phyloP scores from a whole-genome alignment of 2,329 filamentous ascomycete species.

The Rhinocladiella similis region DNA sequence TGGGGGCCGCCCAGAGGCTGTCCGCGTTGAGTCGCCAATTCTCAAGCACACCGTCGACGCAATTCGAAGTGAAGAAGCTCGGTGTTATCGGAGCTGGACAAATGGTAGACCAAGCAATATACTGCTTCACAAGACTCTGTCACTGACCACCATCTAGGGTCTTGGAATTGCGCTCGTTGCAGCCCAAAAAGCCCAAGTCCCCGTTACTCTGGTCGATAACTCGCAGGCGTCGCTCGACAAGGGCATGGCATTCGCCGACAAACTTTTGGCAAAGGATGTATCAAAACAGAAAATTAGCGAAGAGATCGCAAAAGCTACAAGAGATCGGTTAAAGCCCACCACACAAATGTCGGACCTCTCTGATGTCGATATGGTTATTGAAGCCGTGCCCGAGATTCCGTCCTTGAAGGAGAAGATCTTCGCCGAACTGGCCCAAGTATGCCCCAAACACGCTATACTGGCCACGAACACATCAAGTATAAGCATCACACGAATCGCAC shows the following conservation, averaged over 20 bases:
- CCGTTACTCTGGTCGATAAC: conserved; percentile 81
- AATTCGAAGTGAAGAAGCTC: conserved; percentile 76
- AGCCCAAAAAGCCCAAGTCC: conserved; percentile 77
- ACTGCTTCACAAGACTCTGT: not conserved
- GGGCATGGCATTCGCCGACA: conserved; percentile 91
- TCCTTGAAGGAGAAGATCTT: conserved; percentile 88
- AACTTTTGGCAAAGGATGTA: conserved; percentile 90
- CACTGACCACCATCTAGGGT: conserved; percentile 58
- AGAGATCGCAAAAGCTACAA: conserved; percentile 72
- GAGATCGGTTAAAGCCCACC: conserved; percentile 67
- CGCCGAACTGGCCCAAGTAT: conserved; percentile 74
- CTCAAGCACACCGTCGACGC: conserved; percentile 63
- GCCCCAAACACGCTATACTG: conserved; percentile 80
- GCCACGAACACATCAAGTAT: conserved; percentile 99
- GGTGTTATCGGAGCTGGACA: conserved; percentile 94
- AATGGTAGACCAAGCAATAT: conserved; percentile 65
- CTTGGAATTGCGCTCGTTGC: conserved; percentile 94
- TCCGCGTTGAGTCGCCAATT: conserved; percentile 55
- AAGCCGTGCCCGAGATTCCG: conserved; percentile 92
- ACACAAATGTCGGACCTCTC: conserved; percentile 75
- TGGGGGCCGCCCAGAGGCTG: conserved; percentile 36
- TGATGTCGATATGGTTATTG: conserved; percentile 93
- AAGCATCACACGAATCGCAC: conserved; percentile 89
- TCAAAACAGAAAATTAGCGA: conserved; percentile 82
- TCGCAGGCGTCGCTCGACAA: conserved; percentile 85